These are phyloP conservation scores for Cicer bijugum DNA, from an alignment of 306 rosid genomes.

Conservation along the genomic window DNA sequence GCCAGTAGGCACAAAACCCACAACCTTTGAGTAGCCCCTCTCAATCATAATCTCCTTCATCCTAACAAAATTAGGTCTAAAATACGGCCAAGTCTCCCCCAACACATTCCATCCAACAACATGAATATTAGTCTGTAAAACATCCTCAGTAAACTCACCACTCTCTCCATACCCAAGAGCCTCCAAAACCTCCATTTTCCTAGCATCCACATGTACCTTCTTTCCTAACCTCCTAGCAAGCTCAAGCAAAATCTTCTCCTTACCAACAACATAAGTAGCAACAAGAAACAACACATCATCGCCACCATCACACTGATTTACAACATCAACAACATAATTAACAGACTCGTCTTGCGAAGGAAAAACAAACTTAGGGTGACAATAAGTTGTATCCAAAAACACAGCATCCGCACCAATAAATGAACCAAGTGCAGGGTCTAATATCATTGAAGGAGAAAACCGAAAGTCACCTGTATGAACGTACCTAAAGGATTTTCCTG, in stretches of 20 bases:
- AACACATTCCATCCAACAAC: slow-evolving; percentile 96
- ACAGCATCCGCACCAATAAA: slow-evolving; percentile 75
- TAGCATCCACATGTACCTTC: slow-evolving; percentile 72
- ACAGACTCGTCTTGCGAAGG: slow-evolving; percentile 79
- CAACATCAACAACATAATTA: slow-evolving; percentile 59
- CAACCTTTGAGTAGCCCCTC: slow-evolving; percentile 74
- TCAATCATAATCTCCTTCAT: slow-evolving; percentile 80
- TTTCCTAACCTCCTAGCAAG: slow-evolving; percentile 65
- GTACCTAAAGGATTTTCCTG: slow-evolving; percentile 46
- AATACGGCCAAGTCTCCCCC: slow-evolving; percentile 98
- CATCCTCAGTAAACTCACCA: slow-evolving; percentile 71
- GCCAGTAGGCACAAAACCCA: slow-evolving; percentile 94
- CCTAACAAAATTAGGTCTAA: slow-evolving; percentile 83
- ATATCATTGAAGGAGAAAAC: slow-evolving; percentile 56
- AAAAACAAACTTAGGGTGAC: slow-evolving; percentile 77
- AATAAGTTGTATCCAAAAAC: slow-evolving; percentile 84
- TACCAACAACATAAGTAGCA: slow-evolving; percentile 91
- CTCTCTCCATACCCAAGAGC: slow-evolving; percentile 70
- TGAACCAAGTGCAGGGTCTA: slow-evolving; percentile 47
- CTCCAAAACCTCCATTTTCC: slow-evolving; percentile 73
- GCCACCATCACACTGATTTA: slow-evolving; percentile 52
- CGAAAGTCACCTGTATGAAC: slow-evolving; percentile 94
- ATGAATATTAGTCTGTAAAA: slow-evolving; percentile 72
- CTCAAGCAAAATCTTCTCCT: slow-evolving; percentile 87
- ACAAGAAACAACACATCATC: slow-evolving; percentile 73